These are phyloP conservation scores for Croton setiger DNA, from an alignment of 441 rosid genomes.

Conservation along the genomic window DNA sequence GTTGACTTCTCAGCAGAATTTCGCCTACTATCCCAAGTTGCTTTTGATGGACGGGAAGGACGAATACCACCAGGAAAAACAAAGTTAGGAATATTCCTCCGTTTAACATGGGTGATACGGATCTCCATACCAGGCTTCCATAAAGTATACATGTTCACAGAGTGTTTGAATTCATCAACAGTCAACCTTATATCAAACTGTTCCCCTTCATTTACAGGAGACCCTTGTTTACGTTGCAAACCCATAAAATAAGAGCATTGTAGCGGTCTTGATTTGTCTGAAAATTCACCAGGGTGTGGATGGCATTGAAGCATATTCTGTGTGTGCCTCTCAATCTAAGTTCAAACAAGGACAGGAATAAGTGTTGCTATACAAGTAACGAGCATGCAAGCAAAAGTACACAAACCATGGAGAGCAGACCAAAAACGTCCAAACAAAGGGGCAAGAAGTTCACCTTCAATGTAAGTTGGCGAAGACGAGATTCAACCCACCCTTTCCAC, in stretches of 20 bases:
- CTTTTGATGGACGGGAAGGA: conserved; percentile 63
- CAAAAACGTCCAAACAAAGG: background rate
- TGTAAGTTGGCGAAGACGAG: conserved; percentile 93
- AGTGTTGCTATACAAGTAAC: conserved; percentile 14
- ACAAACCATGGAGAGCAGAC: background rate
- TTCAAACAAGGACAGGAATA: conserved; percentile 25
- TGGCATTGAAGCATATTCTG: conserved; percentile 87
- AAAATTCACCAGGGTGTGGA: conserved; percentile 87
- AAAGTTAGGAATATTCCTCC: conserved; percentile 66
- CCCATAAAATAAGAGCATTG: conserved; percentile 91
- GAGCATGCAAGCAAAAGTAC: too few species aligned
- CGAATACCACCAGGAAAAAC: conserved; percentile 88
- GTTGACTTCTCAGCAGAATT: conserved; percentile 30
- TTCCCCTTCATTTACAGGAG: conserved; percentile 67
- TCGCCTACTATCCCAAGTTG: conserved; percentile 68
- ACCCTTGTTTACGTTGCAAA: conserved; percentile 91
- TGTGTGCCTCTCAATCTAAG: conserved; percentile 86
- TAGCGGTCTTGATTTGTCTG: conserved; percentile 64
- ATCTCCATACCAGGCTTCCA: conserved; percentile 91
- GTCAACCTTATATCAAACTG: conserved; percentile 88
- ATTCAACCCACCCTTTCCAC: conserved; percentile 99
- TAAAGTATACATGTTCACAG: conserved; percentile 54
- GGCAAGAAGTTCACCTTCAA: conserved; percentile 55
- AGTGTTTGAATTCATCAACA: conserved; percentile 74
- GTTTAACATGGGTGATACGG: conserved; percentile 62